Percentiles rank a stretch among this genome's conserved stretches.
Conservation (phyloP, 139 green algal species). For the Haematococcus sp. region DNA sequence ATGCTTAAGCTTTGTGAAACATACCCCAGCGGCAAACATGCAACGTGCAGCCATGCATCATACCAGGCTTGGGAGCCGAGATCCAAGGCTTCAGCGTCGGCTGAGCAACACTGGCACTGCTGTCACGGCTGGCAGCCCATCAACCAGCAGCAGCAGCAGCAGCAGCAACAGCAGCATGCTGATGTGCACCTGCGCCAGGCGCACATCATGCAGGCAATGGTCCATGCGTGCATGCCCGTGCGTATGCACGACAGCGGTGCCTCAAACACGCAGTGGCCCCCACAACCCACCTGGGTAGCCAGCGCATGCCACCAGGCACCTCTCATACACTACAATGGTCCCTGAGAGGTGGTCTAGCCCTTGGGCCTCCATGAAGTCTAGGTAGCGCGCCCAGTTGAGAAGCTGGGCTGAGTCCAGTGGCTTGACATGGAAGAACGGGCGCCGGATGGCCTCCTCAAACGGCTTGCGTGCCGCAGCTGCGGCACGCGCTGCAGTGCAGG, state of each 20-base stretch:
- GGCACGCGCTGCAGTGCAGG: neutral
- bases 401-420: constrained; percentile 56
- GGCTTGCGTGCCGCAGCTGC: constrained; percentile 23
- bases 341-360: constrained; percentile 31
- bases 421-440: constrained; percentile 88
- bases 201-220: neutral
- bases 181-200: neutral
- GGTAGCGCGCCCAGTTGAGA: constrained; percentile 73
- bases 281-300: constrained; percentile 66
- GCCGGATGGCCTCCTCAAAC: constrained; percentile 70
- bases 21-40: too few species aligned
- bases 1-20: too few species aligned
- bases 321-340: constrained; percentile 69
- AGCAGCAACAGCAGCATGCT: neutral
- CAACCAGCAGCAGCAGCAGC: neutral
- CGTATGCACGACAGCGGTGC: neutral
- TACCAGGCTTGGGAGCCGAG: too few species aligned
- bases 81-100: too few species aligned
- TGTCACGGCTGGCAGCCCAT: too few species aligned
- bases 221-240: constrained; percentile 5
- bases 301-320: constrained; percentile 82
- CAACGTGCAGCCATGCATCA: too few species aligned
- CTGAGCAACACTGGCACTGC: too few species aligned
- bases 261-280: neutral
- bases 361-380: constrained; percentile 63